Base-by-base conservation (phyloP, 129 eudicot species). In the Glebionis coronaria region DNA sequence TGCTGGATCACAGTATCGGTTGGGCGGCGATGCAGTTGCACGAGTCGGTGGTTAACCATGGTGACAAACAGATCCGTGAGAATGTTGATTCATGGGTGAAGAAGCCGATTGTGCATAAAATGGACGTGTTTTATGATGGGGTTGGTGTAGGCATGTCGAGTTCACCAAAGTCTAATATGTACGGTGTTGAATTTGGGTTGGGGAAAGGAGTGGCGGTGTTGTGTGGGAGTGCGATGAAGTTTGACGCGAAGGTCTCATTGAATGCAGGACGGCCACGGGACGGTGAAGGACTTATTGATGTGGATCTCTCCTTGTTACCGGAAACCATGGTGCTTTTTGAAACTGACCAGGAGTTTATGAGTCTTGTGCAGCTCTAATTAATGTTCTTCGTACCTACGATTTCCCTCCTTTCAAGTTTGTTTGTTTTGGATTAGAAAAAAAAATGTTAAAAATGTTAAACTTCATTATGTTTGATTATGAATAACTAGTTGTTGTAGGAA, bases 281-380 rank as follows among this genome's bases (percentile, higher is more conserved):
- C 4, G 86, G 80, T n/a, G n/a, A n/a, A n/a, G n/a, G n/a, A n/a
- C n/a, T n/a, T n/a, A n/a, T n/a, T n/a, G n/a, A n/a, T n/a, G n/a
- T n/a, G n/a, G n/a, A n/a, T n/a, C n/a, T n/a, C n/a, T n/a, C n/a
- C n/a, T n/a, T n/a, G n/a, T n/a, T 20, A 13, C 80, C 82, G 20
- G 74, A 77, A 18, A 56, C 56, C 18, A 74, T 82, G 86, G 14
- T 46, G 6, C 63, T 56, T 65, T 71, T 77, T 29, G 82, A 78
- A 73, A 49, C 57, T n/a, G 86, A 81, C 28, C 4, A 57, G 28
- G 86, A 81, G 50, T 64, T 81, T 27, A 49, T 77, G 63, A 67
- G 35, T 67, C 28, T 67, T 67, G 72, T 67, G 61, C 61, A 20
- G 12, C 61, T 55, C 61, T 55, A 55, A 20, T 52, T 55, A 55